Percentiles rank a stretch among this genome's conserved stretches.
Evolutionary conservation across 805 yeast species (phyloP).

Genomic region (Kuraishia hungarica): DNA sequence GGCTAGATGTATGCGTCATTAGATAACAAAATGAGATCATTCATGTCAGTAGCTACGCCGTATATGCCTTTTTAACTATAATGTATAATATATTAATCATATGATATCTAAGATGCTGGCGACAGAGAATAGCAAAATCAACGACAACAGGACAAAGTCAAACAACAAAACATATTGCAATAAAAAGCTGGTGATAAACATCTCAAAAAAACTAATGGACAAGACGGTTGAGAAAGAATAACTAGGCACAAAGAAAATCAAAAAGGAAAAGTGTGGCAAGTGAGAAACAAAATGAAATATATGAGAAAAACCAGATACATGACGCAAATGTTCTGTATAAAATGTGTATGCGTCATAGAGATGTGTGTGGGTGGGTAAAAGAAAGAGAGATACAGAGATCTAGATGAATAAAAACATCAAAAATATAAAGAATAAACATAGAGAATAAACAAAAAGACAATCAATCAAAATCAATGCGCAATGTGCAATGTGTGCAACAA

Average conservation of each 20-base stretch:
- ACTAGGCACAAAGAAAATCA: constrained; percentile 1
- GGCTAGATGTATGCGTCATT: too few relatives aligned
- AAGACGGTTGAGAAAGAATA: neutral
- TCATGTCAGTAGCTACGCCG: too few relatives aligned
- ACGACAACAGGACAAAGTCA: constrained; percentile 2
- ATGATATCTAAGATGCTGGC: constrained; percentile 1
- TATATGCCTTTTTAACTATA: too few relatives aligned
- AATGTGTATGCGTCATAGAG: neutral
- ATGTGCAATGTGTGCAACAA: neutral
- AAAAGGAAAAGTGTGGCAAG: constrained; percentile 1
- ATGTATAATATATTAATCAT: neutral
- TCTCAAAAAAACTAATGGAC: neutral
- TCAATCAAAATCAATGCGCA: neutral
- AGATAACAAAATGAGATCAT: too few relatives aligned
- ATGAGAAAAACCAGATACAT: neutral
- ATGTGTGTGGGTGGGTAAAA: neutral
- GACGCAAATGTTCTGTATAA: neutral
- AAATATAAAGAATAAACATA: neutral
- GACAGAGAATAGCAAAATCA: constrained; percentile 4
- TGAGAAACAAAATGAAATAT: too few relatives aligned
- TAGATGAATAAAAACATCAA: neutral
- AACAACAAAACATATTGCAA: neutral
- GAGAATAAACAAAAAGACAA: neutral
- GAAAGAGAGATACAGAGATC: neutral
- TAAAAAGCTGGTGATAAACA: constrained; percentile 1